Conservation (phyloP, 768 basidiomycete species). For the Rhizopogon rudus region DNA sequence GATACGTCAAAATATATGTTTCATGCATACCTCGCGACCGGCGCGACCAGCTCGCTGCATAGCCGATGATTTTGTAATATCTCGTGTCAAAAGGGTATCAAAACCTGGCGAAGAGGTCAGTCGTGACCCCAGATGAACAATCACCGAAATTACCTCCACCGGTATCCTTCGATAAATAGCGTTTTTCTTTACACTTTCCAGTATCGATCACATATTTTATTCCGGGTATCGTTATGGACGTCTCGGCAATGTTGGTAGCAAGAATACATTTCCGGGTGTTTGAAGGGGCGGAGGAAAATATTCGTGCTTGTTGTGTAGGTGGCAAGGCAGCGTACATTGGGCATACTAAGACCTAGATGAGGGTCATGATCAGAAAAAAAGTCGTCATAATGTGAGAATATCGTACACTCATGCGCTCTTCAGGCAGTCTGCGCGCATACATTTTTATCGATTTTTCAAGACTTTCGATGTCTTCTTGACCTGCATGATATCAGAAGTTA, state of each 20-base stretch:
- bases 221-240: conserved; percentile 95
- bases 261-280: conserved; percentile 87
- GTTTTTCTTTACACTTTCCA: conserved; percentile 94
- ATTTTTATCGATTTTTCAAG: conserved; percentile 70
- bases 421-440: conserved; percentile 66
- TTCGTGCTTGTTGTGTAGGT: conserved; percentile 68
- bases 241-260: conserved; percentile 98
- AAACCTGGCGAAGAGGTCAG: conserved; percentile 51
- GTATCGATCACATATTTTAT: conserved; percentile 95
- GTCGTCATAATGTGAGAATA: background rate
- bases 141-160: conserved; percentile 54
- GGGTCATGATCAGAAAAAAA: conserved; percentile 4
- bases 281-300: conserved; percentile 63
- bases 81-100: conserved; percentile 77
- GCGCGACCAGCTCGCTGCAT: conserved; percentile 95
- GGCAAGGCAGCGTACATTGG: conserved; percentile 88
- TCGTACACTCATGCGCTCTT: conserved; percentile 46
- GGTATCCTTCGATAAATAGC: conserved; percentile 62
- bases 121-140: background rate
- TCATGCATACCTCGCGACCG: conserved; percentile 71
- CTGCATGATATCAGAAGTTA: conserved; percentile 31
- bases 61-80: conserved; percentile 87
- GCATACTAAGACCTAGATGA: conserved; percentile 60
- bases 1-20: background rate
- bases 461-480: conserved; percentile 95